Evolutionary conservation across 2,329 filamentous ascomycete species (phyloP), one percentile per base, ranked within the genome.

Genomic region (Sporothrix phasma): DNA sequence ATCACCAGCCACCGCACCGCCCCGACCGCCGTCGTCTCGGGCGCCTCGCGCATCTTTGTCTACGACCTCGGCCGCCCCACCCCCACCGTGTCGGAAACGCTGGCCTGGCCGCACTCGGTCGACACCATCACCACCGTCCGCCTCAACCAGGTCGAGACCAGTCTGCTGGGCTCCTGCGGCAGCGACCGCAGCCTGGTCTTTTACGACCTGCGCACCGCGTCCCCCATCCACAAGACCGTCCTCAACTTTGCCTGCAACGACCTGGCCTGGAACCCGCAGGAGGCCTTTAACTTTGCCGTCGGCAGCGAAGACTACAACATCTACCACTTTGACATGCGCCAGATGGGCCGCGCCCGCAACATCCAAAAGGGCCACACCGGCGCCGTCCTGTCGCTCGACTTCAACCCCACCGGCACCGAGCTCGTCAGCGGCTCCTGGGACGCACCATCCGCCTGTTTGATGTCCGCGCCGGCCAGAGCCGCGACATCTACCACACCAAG

Each of bases 401-500:
- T 93, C 76, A 92, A 88, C 58, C 93, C 94, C 0, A 97, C 94
- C 0, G 94, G 94, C 66, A 89, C 97, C 74, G 92, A 97, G 74
- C 84, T 99, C 53, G 91, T 97, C 22, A 90, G 88, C 15, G 94
- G 90, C 5, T 92, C 88, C 0, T 95, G 94, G 77, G 90, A 95
- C 73, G 92, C 67, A 96, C 91, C 4, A 81, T 99, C 61, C 86
- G 94, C 60, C 79, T 97, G 59, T 97, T 92, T 89, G 85, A 85
- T 73, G 84, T 89, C 64, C 84, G 87, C 68, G 80, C 87, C 67
- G 93, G 93, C 26, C 90, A 94, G 76, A 92, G 89, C 15, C 84
- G 92, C 70, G 94, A 99, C 72, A 86, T 97, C 58, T 99, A 97
- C 77, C 92, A 97, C 79, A 97, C 94, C 19, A 96, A 97, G 77